Evolutionary conservation across 108 stramenopile genomes (phyloP), one percentile per base, ranked within the genome.

Genomic region (Pinguiococcus pyrenoidosus): DNA sequence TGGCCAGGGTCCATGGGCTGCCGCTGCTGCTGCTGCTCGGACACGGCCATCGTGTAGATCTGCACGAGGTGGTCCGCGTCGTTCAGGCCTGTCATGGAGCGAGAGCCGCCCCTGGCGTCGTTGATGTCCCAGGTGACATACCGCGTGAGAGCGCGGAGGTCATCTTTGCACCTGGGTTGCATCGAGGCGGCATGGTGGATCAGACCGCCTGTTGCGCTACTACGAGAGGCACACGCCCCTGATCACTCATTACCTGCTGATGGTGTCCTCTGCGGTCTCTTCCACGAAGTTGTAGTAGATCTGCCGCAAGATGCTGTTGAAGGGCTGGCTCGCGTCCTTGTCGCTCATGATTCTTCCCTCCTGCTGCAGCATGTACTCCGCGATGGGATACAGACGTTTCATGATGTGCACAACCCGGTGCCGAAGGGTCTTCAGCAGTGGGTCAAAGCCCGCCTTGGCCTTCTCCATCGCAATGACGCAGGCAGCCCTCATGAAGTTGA

Each of bases 101-200:
- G 83, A 77, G 82, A 81, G 35, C 83, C 81, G 32, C 76, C 65
- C 42, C 77, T 72, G 29, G 83, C 53, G 43, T 85, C 83, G 68
- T 84, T 74, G 32, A 89, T 68, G 64, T 89, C 84, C 84, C 84
- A 89, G n/a, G 88, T 89, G 16, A 89, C 85, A 45, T 81, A 89
- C 56, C 79, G 64, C 14, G 88, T 89, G 43, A 87, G 68, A 20
- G 84, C 79, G 33, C 68, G 77, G 32, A 89, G 53, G 62, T 89
- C 88, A 56, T 89, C 85, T 25, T 67, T 68, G 60, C 85, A 89
- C 32, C 79, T n/a, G n/a, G n/a, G n/a, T n/a, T n/a, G n/a, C n/a
- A n/a, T n/a, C n/a, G n/a, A n/a, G n/a, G 55, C 36, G 48, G 12
- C 64, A 80, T 72, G 8, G 69, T n/a, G n/a, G 8, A n/a, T n/a